Evolutionary conservation across 371 early-diverging fungal species (phyloP).

Genomic region (Saksenaea oblongispora): DNA sequence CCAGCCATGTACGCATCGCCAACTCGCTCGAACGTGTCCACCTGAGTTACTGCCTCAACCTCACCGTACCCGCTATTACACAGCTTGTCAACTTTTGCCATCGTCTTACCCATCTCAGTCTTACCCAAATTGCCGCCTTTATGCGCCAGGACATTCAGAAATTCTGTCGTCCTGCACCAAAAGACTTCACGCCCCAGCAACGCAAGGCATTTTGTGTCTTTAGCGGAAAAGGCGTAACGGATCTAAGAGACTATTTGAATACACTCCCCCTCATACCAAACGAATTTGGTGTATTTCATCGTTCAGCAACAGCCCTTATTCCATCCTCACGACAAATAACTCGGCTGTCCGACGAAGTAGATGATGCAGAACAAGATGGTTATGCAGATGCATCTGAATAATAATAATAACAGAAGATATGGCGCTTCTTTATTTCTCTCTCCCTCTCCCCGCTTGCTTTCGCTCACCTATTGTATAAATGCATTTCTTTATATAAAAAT

Average conservation of each 20-base stretch:
- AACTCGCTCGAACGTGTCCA: slow-evolving; percentile 65
- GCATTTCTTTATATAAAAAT: background rate
- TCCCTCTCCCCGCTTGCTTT: background rate
- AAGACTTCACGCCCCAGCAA: slow-evolving; percentile 55
- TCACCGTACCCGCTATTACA: slow-evolving; percentile 53
- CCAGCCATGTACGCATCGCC: slow-evolving; percentile 47
- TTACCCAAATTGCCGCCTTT: slow-evolving; percentile 65
- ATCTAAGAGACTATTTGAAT: slow-evolving; percentile 47
- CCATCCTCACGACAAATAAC: background rate
- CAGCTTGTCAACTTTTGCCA: slow-evolving; percentile 56
- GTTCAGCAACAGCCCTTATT: background rate
- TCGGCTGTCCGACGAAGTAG: too few species aligned
- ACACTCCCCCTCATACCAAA: slow-evolving; percentile 10
- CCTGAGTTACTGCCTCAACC: slow-evolving; percentile 57
- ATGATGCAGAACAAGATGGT: too few species aligned
- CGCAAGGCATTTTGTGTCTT: slow-evolving; percentile 66
- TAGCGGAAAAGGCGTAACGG: slow-evolving; percentile 60
- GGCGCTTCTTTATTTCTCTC: background rate
- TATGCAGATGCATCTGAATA: too few species aligned
- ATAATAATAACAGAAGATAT: background rate
- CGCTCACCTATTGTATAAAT: background rate
- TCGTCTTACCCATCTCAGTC: slow-evolving; percentile 59
- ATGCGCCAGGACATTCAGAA: slow-evolving; percentile 53
- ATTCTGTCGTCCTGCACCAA: slow-evolving; percentile 62
- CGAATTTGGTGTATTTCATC: background rate